Base-by-base conservation (phyloP, 129 eudicot species). In the Flaveria ramosissima region DNA sequence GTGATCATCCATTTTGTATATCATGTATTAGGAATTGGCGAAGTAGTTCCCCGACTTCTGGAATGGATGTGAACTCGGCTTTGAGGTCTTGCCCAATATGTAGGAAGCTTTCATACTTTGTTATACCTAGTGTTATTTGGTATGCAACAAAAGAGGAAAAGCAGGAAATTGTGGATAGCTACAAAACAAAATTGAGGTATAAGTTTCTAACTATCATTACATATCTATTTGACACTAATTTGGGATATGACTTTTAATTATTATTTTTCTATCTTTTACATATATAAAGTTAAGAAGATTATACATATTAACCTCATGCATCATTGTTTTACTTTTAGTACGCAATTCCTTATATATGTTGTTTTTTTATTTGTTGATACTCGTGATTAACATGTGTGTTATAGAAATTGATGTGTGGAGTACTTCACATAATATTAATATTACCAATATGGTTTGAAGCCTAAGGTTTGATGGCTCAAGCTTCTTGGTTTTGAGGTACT, bases 11-110 rank as follows among this genome's bases (percentile, higher is more conserved):
- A 15, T 94, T 94, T 80, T 94, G 98, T 83, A 78, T 94, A 52
- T 80, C 93, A 8, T 94, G 98, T 55, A 94, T 94, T 71, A 89
- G 98, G 85, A 87, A 86, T 80, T 94, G 97, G 98, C 90, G 98
- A 42, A 82, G 90, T 76, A 89, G 89, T 78, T 91, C 98, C 2
- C 90, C 98, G n/a, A 65, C 93, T 27, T 89, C 96, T 55, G 97
- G 98, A 43, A 80, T 93, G 89, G 88, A 90, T 82, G 84, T 90
- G 75, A 94, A 89, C 80, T 88, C 96, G 56, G 85, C 98, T 26
- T 82, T 94, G 72, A 85, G 98, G 76, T 87, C 98, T 48, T 94
- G 98, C 90, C 98, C 98, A 2, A 81, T 91, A 24, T 94, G 98
- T 81, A 82, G 98, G 50, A 94, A 87, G 79, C 93, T 91, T 69